Base-by-base conservation (phyloP, 805 yeast genomes). In the Saccharomycopsis olivae region DNA sequence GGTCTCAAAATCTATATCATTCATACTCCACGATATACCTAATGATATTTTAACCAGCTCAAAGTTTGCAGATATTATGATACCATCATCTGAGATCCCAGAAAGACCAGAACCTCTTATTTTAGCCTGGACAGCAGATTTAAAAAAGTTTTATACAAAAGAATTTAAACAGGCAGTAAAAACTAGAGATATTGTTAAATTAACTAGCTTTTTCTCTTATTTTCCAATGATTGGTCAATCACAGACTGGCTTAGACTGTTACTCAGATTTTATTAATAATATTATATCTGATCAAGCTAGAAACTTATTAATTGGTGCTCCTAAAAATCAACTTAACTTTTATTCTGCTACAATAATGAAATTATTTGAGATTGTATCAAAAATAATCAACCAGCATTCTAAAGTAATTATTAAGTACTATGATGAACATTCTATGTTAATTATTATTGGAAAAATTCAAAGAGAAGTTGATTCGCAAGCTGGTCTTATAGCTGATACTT, bases 381-480 rank as follows among this genome's bases (percentile, higher is more conserved):
- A 75, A 36, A 86, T 92, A 59, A 69, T 92, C 17, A 76, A 78
- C 33, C 96, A 87, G 53, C 97, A 92, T 55, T 74, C 92, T 0
- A 79, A 78, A 9, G 70, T 92, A 29, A 86, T 92, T 20, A 71
- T 69, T 31, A 68, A 67, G 36, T 80, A 78, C 53, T 92, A 92
- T 53, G 94, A 89, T 15, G 46, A 49, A 3, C 47, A 60, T 8
- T 76, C 78, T 13, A 76, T 88, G 66, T 60, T 69, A 2, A 68
- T 68, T 25, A 87, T 89, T 8, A 68, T 88, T 49, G 73, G 71
- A 15, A 72, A 73, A 36, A 78, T 92, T 24, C 95, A 89, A 58
- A 65, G 72, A 36, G 98, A 92, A 54, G 78, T 92, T 23, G 98
- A 92, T 54, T 67, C 88, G n/a, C 98, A 92, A 54, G 79, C 89